Evolutionary conservation across 1,284 basidiomycete species (phyloP).

Genomic region (Cryptococcus neoformans): DNA sequence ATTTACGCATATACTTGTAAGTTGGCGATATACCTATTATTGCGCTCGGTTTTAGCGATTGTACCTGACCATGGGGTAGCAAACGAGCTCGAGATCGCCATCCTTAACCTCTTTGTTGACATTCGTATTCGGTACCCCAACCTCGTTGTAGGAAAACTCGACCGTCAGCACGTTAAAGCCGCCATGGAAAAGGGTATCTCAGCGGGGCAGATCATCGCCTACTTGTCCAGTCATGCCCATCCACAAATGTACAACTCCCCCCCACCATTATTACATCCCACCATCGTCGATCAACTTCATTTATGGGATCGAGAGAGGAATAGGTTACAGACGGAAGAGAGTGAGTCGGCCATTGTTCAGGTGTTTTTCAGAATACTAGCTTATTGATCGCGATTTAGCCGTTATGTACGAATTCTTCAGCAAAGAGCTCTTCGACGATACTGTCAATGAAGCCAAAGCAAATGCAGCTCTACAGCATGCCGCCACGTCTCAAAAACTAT

Average conservation of each 20-base stretch:
- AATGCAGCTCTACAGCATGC: slow-evolving; percentile 24
- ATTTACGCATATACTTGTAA: slow-evolving; percentile 96
- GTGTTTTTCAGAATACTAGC: not conserved
- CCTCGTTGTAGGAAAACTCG: slow-evolving; percentile 90
- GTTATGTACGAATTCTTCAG: slow-evolving; percentile 44
- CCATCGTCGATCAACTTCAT: slow-evolving; percentile 96
- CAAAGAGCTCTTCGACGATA: slow-evolving; percentile 44
- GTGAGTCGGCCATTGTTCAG: slow-evolving; percentile 49
- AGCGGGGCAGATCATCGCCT: slow-evolving; percentile 96
- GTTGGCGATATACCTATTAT: slow-evolving; percentile 11
- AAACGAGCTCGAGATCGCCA: slow-evolving; percentile 93
- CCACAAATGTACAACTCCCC: slow-evolving; percentile 92
- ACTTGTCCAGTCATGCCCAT: slow-evolving; percentile 91
- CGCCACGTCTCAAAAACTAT: slow-evolving; percentile 23
- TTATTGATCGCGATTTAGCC: slow-evolving; percentile 13
- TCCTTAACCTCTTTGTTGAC: slow-evolving; percentile 89
- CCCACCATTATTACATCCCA: slow-evolving; percentile 43
- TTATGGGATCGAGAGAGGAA: slow-evolving; percentile 98
- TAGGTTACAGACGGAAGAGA: slow-evolving; percentile 79
- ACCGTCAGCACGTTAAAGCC: slow-evolving; percentile 89
- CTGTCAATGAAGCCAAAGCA: slow-evolving; percentile 31
- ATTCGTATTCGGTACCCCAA: slow-evolving; percentile 95
- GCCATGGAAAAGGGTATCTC: slow-evolving; percentile 94
- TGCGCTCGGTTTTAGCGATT: too few relatives aligned
- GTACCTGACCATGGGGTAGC: slow-evolving; percentile 52